Percentiles rank a stretch among this genome's conserved stretches.
Conservation (phyloP, 441 rosid genomes). For the Populus hybrid region DNA sequence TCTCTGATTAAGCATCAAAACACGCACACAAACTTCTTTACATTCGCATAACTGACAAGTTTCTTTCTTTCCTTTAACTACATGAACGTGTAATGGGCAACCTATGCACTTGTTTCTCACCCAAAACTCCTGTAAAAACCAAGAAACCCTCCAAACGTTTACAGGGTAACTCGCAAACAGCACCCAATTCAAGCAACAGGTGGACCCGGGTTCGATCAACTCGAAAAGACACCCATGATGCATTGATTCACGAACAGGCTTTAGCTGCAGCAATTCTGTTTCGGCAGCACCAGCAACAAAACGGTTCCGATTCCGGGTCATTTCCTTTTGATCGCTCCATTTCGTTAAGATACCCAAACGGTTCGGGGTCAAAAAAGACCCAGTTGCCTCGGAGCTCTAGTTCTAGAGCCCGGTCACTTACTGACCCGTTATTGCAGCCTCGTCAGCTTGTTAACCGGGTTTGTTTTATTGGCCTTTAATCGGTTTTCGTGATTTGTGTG, state of each 20-base stretch:
- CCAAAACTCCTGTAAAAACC: conserved; percentile 43
- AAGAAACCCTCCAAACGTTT: conserved; percentile 45
- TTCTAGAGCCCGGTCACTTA: conserved; percentile 75
- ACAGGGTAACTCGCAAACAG: conserved; percentile 28
- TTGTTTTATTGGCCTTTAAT: not conserved
- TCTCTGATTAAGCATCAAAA: not conserved
- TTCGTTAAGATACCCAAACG: conserved; percentile 58
- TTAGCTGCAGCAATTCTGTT: conserved; percentile 70
- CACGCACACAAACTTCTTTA: not conserved
- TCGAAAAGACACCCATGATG: conserved; percentile 54
- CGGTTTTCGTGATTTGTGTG: not conserved
- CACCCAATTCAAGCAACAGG: conserved; percentile 45
- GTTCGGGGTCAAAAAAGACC: conserved; percentile 51
- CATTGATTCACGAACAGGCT: conserved; percentile 67
- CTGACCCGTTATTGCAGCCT: conserved; percentile 84
- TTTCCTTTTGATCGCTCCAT: conserved; percentile 70
- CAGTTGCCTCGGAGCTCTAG: conserved; percentile 87
- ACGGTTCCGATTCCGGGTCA: conserved; percentile 34
- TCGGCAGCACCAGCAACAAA: conserved; percentile 57
- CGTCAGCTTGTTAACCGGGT: conserved; percentile 88
- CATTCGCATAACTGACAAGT: not conserved
- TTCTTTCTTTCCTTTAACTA: not conserved
- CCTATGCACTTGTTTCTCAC: conserved; percentile 67
- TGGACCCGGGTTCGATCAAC: conserved; percentile 68
- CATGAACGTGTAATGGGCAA: conserved; percentile 66